A percentile compares a stretch with the other conserved stretches of the same genome.
Evolutionary conservation across 2,329 filamentous ascomycete species (phyloP).

Genomic region (Hymenoscyphus fraxineus): DNA sequence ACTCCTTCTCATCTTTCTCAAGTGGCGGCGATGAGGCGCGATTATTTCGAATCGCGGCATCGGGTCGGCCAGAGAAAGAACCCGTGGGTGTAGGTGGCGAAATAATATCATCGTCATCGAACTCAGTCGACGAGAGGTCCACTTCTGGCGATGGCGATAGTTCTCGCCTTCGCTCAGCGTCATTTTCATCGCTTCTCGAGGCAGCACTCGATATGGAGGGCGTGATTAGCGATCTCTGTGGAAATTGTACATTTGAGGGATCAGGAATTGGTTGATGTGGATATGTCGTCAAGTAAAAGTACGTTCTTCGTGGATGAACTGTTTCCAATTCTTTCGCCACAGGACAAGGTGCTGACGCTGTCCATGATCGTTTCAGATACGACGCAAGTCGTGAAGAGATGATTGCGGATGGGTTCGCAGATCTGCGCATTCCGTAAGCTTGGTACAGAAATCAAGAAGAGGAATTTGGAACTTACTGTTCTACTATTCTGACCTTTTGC

Average conservation of each 20-base stretch:
- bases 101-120: conserved; percentile 69
- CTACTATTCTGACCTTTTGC: conserved; percentile 73
- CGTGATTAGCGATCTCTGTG: conserved; percentile 65
- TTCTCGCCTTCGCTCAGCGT: conserved; percentile 61
- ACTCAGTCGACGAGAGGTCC: conserved; percentile 81
- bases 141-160: conserved; percentile 90
- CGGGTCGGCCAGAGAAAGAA: conserved; percentile 51
- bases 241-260: conserved; percentile 46
- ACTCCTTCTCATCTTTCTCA: conserved; percentile 93
- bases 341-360: conserved; percentile 73
- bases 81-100: conserved; percentile 60
- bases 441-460: conserved; percentile 1
- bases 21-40: conserved; percentile 82
- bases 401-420: conserved; percentile 90
- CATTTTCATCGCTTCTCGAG: conserved; percentile 70
- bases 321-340: conserved; percentile 89
- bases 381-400: conserved; percentile 87
- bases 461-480: conserved; percentile 67
- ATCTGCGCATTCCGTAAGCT: conserved; percentile 52
- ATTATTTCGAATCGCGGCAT: conserved; percentile 53
- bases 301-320: conserved; percentile 89
- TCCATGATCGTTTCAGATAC: conserved; percentile 86
- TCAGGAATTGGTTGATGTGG: conserved; percentile 78
- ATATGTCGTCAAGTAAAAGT: conserved; percentile 92
- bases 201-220: conserved; percentile 72